A percentile compares a stretch with the other conserved stretches of the same genome.
Evolutionary conservation across 2,329 filamentous ascomycete genomes (phyloP).

Genomic region (Talaromyces pinophilus): DNA sequence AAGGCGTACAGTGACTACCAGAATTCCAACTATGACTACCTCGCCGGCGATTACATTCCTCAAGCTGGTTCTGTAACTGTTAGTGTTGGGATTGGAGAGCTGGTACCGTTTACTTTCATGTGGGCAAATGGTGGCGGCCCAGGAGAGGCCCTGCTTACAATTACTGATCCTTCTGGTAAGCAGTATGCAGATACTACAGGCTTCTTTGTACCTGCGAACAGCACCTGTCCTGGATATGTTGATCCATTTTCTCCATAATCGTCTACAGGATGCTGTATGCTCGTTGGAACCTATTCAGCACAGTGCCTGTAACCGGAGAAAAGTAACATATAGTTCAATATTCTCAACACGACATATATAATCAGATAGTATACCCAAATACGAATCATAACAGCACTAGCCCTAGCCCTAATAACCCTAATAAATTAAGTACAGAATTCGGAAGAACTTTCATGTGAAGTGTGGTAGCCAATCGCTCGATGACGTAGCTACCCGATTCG

Average conservation of each 20-base stretch:
- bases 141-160: constrained; percentile 2
- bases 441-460: neutral
- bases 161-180: constrained; percentile 7
- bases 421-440: neutral
- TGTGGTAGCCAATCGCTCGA: neutral
- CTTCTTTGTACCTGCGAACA: constrained; percentile 19
- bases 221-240: constrained; percentile 11
- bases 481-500: neutral
- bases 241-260: constrained; percentile 19
- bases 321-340: neutral
- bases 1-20: constrained; percentile 19
- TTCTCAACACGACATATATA: neutral
- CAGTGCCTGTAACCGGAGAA: neutral
- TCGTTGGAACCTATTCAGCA: neutral
- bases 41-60: neutral
- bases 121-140: constrained; percentile 12
- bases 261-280: neutral
- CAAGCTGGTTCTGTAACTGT: constrained; percentile 10
- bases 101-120: constrained; percentile 14
- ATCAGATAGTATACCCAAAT: neutral
- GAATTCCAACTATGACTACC: constrained; percentile 19
- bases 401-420: neutral
- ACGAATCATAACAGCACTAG: neutral
- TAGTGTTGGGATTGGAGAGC: neutral
- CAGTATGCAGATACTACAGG: constrained; percentile 4